Conservation (phyloP, 2,329 filamentous ascomycete species). For the Sporothrix brasiliensis region DNA sequence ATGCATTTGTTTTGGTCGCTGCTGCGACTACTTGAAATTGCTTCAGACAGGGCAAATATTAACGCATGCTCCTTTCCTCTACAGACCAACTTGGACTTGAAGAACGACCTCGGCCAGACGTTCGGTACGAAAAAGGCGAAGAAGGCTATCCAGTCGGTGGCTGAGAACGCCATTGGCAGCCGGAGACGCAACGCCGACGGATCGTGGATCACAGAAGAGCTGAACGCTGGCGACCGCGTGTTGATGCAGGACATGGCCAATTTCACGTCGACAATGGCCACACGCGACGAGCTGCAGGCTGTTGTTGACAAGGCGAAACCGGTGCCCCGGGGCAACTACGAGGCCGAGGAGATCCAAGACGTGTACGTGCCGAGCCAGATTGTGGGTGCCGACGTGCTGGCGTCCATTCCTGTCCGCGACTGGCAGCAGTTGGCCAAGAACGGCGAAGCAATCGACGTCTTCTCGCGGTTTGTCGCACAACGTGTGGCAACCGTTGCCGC, state of each 20-base stretch:
- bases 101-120: constrained; percentile 71
- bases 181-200: constrained; percentile 51
- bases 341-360: constrained; percentile 68
- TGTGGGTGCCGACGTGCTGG: constrained; percentile 68
- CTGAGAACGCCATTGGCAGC: constrained; percentile 67
- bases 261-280: constrained; percentile 58
- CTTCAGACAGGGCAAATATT: background rate
- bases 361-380: constrained; percentile 71
- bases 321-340: constrained; percentile 69
- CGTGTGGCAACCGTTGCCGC: constrained; percentile 60
- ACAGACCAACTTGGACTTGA: constrained; percentile 62
- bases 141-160: constrained; percentile 71
- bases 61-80: background rate
- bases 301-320: constrained; percentile 70
- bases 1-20: constrained; percentile 29
- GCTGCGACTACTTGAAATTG: background rate
- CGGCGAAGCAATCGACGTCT: constrained; percentile 58
- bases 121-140: constrained; percentile 87
- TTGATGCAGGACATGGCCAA: constrained; percentile 67
- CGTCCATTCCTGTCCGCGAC: constrained; percentile 68
- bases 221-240: constrained; percentile 54
- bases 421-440: constrained; percentile 71
- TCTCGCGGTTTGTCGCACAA: constrained; percentile 66
- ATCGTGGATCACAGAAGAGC: constrained; percentile 40
- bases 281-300: constrained; percentile 46